Evolutionary conservation across 257 asterid species (phyloP).

Genomic region (Nyctanthes arbortristis): DNA sequence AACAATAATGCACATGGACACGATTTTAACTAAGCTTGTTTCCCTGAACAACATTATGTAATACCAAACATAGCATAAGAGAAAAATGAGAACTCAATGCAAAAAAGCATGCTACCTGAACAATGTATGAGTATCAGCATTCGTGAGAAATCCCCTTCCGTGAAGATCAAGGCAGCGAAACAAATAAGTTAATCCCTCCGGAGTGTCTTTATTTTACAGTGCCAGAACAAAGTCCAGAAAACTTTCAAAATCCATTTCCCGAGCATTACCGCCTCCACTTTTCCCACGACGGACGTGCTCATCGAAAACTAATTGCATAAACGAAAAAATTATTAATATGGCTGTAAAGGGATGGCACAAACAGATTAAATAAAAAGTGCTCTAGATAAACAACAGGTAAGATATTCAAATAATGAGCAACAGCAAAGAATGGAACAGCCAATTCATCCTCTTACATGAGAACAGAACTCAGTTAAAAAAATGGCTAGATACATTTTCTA

Average conservation of each 20-base stretch:
- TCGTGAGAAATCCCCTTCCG: constrained; percentile 89
- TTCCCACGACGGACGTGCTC: constrained; percentile 98
- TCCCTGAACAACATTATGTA: not conserved
- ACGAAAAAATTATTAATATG: not conserved
- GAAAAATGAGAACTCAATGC: not conserved
- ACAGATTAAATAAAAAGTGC: not conserved
- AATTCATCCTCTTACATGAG: not conserved
- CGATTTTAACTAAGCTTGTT: too few species aligned
- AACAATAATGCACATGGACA: too few species aligned
- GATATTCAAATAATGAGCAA: not conserved
- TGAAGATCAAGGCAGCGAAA: constrained; percentile 95
- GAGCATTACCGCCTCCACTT: constrained; percentile 83
- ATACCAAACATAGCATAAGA: not conserved
- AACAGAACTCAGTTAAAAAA: not conserved
- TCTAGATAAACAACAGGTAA: not conserved
- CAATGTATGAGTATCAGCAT: constrained; percentile 86
- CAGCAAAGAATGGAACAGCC: not conserved
- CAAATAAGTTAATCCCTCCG: constrained; percentile 92
- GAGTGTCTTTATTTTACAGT: constrained; percentile 91
- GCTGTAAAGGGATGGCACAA: constrained; percentile 10
- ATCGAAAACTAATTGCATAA: constrained; percentile 62
- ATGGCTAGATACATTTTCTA: not conserved
- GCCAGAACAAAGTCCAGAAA: constrained; percentile 96
- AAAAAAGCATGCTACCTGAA: constrained; percentile 59
- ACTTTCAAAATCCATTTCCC: constrained; percentile 98